Conservation (phyloP, 176 grass and related monocot species). For the Rhynchospora breviuscula region DNA sequence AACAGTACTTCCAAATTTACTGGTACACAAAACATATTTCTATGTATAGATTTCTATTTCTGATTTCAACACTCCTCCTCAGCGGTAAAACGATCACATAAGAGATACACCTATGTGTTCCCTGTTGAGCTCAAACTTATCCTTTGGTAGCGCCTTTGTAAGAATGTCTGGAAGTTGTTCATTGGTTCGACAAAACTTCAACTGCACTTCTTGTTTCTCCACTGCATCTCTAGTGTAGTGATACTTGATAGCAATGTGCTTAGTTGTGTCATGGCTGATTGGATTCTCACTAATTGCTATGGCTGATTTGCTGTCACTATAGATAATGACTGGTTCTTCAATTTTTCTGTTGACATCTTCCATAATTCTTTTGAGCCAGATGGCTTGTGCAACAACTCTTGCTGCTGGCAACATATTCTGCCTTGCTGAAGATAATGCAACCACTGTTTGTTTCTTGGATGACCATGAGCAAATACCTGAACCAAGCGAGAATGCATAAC, state of each 20-base stretch:
- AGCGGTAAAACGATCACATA: not conserved
- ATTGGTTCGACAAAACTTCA: not conserved
- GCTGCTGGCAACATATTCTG: constrained; percentile 4
- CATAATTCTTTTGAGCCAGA: not conserved
- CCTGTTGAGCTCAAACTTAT: not conserved
- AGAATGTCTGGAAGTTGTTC: not conserved
- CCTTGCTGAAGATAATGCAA: not conserved
- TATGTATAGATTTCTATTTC: too few relatives aligned
- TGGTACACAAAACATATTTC: too few relatives aligned
- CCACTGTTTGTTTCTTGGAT: not conserved
- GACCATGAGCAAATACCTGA: not conserved
- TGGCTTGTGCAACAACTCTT: not conserved
- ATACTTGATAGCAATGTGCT: constrained; percentile 13
- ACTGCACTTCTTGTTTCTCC: not conserved
- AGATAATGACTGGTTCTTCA: not conserved
- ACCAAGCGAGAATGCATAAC: not conserved
- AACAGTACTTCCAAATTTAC: too few relatives aligned
- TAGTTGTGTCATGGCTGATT: constrained; percentile 5
- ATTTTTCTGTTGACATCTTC: not conserved
- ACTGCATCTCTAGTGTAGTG: constrained; percentile 3
- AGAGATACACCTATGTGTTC: not conserved
- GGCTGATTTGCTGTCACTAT: not conserved
- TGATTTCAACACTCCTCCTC: not conserved
- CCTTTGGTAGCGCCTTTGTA: not conserved
- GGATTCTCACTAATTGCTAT: constrained; percentile 8